Evolutionary conservation across 352 stramenopile genomes (phyloP).

Genomic region (Phytophthora brassicae): DNA sequence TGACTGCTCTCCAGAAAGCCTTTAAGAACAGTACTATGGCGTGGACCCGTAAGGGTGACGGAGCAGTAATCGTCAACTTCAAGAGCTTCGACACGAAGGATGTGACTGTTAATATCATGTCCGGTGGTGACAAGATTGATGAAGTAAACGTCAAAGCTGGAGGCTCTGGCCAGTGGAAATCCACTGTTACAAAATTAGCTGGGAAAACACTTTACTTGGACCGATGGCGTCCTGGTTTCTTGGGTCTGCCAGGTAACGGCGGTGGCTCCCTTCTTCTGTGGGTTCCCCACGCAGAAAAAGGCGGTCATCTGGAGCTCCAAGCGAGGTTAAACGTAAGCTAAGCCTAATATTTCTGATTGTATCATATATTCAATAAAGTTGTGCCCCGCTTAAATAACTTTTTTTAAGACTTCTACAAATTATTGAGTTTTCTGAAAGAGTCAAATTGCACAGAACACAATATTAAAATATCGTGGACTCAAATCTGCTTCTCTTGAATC

Average conservation of each 20-base stretch:
- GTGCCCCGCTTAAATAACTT: too few relatives aligned
- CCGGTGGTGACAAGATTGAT: conserved; percentile 40
- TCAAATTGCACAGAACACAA: too few relatives aligned
- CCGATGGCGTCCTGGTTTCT: conserved; percentile 55
- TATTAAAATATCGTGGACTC: too few relatives aligned
- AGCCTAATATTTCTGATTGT: too few relatives aligned
- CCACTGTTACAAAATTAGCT: conserved; percentile 33
- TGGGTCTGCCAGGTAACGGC: conserved; percentile 54
- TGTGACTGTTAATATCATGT: conserved; percentile 51
- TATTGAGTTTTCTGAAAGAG: too few relatives aligned
- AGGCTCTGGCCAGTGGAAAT: conserved; percentile 36
- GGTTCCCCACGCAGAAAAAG: conserved; percentile 39
- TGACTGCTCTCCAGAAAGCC: conserved; percentile 40
- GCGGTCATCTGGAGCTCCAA: conserved; percentile 46
- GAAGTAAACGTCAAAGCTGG: conserved; percentile 40
- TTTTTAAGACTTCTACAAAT: too few relatives aligned
- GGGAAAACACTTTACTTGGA: conserved; percentile 74
- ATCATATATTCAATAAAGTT: too few relatives aligned
- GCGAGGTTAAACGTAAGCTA: conserved; percentile 52
- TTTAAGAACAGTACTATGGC: conserved; percentile 42
- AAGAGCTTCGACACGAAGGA: too few relatives aligned
- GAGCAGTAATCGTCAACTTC: conserved; percentile 41
- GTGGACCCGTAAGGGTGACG: conserved; percentile 44
- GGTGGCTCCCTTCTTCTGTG: conserved; percentile 62
- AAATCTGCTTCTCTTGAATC: too few relatives aligned